Evolutionary conservation across 805 yeast genomes (phyloP), one percentile per base, ranked within the genome.

Genomic region (Wickerhamomyces sydowiorum): DNA sequence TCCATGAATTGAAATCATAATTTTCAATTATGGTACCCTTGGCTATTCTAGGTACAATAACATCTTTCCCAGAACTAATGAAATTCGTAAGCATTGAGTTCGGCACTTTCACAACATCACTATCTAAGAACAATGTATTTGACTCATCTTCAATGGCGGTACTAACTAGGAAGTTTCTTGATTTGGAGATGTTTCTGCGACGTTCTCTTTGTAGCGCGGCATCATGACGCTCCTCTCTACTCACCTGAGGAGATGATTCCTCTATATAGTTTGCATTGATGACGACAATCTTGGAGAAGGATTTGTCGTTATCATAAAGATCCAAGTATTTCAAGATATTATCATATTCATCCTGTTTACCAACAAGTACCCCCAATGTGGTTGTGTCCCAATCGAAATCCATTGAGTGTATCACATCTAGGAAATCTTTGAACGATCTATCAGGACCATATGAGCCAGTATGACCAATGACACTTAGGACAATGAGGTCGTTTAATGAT

Each of bases 1-100:
- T 49, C 70, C 70, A 65, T 3, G 68, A 54, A 45, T 65, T 65
- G 43, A 51, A 52, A 45, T 65, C 70, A 45, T 65, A 65, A 37
- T 65, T 66, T 25, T 36, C 38, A 7, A 41, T 47, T 15, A 47
- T 44, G 6, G 38, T 46, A 8, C 61, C 64, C 23, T 54, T 50
- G 13, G 41, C 40, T 3, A 65, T 48, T 27, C 67, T 41, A 6
- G 66, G 67, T 2, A 57, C 64, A 6, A 58, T 41, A 14, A 65
- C 57, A 38, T 65, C 69, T 22, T 52, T 53, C 1, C 37, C 52
- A 14, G 58, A 46, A 1, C 43, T 37, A 7, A 55, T 33, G 33
- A 65, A 65, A 2, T 44, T 41, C 10, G 35, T 33, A 9, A 64
- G 36, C 43, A 60, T 45, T 25, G 60, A 59, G 10, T 39, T 40